These are phyloP conservation scores for Zygosaccharomyces pseudorouxii DNA, from an alignment of 805 yeast species.

Conservation along the genomic window DNA sequence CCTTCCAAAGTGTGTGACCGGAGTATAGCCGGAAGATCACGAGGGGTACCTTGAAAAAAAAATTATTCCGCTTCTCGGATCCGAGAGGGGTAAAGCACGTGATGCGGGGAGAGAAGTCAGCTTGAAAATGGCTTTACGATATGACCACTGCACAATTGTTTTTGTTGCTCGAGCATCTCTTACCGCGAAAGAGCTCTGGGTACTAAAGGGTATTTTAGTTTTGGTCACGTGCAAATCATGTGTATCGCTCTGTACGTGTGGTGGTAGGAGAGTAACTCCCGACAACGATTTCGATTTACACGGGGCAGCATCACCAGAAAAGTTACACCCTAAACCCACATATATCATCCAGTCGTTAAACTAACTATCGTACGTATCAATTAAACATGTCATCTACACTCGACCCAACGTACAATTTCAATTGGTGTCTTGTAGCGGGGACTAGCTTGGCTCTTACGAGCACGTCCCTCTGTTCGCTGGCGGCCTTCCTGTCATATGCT, in stretches of 20 bases:
- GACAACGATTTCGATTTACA: no score
- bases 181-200: no score
- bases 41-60: not conserved
- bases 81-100: constrained; percentile 6
- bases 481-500: constrained; percentile 61
- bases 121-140: not conserved
- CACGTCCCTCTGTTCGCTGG: constrained; percentile 33
- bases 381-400: constrained; percentile 23
- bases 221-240: not conserved
- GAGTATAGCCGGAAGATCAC: not conserved
- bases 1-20: not conserved
- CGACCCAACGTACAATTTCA: constrained; percentile 66
- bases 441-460: constrained; percentile 65
- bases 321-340: not conserved
- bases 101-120: not conserved
- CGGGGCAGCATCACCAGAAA: not conserved
- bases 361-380: not conserved
- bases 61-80: constrained; percentile 1
- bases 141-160: not conserved
- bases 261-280: no score
- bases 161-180: no score
- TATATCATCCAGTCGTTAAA: not conserved
- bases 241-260: not conserved
- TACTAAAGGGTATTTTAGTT: no score
- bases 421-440: constrained; percentile 69